Percentiles rank a stretch among this genome's conserved stretches.
Evolutionary conservation across 2,329 filamentous ascomycete species (phyloP).

Genomic region (Aaosphaeria arxii): DNA sequence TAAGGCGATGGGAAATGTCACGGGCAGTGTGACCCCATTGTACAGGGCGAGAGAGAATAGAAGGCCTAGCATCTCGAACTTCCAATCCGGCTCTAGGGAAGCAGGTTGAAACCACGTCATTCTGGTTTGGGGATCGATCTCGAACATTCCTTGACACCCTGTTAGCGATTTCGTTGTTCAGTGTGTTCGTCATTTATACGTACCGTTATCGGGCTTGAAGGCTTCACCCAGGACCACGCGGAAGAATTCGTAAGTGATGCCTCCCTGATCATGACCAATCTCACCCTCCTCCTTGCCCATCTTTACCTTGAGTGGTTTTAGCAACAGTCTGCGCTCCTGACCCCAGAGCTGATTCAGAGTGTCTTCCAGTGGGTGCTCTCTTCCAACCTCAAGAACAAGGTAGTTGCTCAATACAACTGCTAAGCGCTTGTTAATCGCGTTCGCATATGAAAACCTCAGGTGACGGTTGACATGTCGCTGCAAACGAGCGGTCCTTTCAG

Average conservation of each 20-base stretch:
- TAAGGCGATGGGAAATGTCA: conserved; percentile 81
- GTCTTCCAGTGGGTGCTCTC: conserved; percentile 40
- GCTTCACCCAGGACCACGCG: conserved; percentile 77
- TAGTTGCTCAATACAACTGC: conserved; percentile 37
- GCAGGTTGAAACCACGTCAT: conserved; percentile 88
- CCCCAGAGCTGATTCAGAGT: conserved; percentile 85
- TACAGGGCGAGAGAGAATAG: conserved; percentile 88
- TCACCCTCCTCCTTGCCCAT: conserved; percentile 79
- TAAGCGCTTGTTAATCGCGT: conserved; percentile 28
- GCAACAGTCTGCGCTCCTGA: conserved; percentile 74
- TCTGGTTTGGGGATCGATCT: conserved; percentile 69
- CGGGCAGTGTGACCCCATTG: conserved; percentile 86
- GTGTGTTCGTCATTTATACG: conserved; percentile 14
- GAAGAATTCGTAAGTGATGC: conserved; percentile 97
- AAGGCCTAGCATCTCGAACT: conserved; percentile 84
- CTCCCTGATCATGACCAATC: conserved; percentile 88
- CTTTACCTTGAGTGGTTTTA: conserved; percentile 83
- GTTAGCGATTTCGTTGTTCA: not conserved
- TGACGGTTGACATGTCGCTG: conserved; percentile 21
- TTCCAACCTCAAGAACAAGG: conserved; percentile 44
- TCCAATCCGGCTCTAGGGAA: conserved; percentile 79
- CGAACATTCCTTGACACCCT: conserved; percentile 61
- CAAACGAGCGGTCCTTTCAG: conserved; percentile 26
- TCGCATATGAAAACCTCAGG: conserved; percentile 19
- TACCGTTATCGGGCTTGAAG: conserved; percentile 71